Base-by-base conservation (phyloP, 768 basidiomycete genomes). In the Chiua virens region DNA sequence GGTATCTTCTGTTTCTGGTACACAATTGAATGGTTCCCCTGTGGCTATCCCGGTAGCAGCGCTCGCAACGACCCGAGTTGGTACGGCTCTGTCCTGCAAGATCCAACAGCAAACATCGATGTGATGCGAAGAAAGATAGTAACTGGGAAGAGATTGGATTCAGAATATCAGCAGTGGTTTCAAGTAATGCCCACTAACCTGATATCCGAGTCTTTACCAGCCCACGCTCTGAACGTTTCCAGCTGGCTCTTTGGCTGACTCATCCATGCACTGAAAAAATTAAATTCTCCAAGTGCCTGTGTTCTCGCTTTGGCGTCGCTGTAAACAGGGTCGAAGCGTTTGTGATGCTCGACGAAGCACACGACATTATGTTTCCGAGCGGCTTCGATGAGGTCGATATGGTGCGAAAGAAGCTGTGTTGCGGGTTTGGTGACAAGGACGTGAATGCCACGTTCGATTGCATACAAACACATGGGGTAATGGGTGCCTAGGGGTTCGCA, bases 221-320 rank as follows among this genome's bases (percentile, higher is more conserved):
- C 94, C 94, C 94, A 97, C 8, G 89, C 89, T 50, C 85, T 84
- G 82, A 96, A 97, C 0, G 94, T 96, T 70, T 93, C 90, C 23
- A 97, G 79, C 70, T 97, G 94, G 61, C 82, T 86, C 73, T 97
- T 97, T 38, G 94, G 94, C 69, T 96, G 94, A 63, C 89, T 92
- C 94, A 97, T 97, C 92, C 94, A 96, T 34, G 92, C 90, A 59
- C 76, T 90, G 82, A 93, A 96, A 72, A 92, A 96, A 73, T 94
- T 96, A 74, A 94, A 92, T 69, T 95, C 91, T 30, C 93, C 92
- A 22, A 95, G 77, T 8, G 79, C 71, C 23, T 77, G 79, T 25
- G 87, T 87, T 46, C 87, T 84, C 5, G 83, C 86, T 61, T 83
- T 86, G 35, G 92, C 94, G 65, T 97, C 93, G 61, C 87, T 88